Conservation (phyloP, 768 basidiomycete genomes). For the Hydnomerulius pinastri region DNA sequence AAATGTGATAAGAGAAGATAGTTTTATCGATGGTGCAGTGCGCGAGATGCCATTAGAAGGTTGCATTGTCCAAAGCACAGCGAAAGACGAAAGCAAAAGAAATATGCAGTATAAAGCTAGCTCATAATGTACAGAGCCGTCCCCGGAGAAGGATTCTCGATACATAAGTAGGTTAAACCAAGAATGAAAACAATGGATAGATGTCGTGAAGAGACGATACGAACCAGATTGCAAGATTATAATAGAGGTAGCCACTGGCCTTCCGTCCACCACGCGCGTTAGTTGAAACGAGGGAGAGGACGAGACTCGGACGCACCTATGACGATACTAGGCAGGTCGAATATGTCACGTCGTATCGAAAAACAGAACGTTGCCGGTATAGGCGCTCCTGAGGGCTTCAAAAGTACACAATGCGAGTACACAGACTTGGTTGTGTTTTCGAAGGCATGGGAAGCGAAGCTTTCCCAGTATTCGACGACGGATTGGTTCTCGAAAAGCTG, state of each 20-base stretch:
- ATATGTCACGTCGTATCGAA: constrained; percentile 90
- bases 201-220: background rate
- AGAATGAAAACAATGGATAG: background rate
- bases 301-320: constrained; percentile 56
- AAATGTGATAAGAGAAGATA: too few species aligned
- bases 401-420: constrained; percentile 86
- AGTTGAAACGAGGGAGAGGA: background rate
- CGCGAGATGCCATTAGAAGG: background rate
- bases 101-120: constrained; percentile 8
- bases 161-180: constrained; percentile 15
- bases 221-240: constrained; percentile 34
- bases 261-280: constrained; percentile 27
- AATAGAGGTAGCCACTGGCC: constrained; percentile 89
- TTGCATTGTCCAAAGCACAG: background rate
- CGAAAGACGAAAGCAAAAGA: constrained; percentile 3
- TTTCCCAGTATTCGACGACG: constrained; percentile 95
- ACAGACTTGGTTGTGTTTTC: constrained; percentile 97
- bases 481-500: constrained; percentile 96
- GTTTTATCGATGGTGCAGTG: background rate
- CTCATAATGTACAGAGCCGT: constrained; percentile 17
- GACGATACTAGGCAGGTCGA: constrained; percentile 86
- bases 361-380: constrained; percentile 95
- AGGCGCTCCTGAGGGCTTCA: constrained; percentile 82
- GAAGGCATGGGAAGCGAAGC: constrained; percentile 95
- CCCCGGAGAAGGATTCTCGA: constrained; percentile 6